Evolutionary conservation across 2,329 filamentous ascomycete species (phyloP).

Genomic region (Cercospora zeina): DNA sequence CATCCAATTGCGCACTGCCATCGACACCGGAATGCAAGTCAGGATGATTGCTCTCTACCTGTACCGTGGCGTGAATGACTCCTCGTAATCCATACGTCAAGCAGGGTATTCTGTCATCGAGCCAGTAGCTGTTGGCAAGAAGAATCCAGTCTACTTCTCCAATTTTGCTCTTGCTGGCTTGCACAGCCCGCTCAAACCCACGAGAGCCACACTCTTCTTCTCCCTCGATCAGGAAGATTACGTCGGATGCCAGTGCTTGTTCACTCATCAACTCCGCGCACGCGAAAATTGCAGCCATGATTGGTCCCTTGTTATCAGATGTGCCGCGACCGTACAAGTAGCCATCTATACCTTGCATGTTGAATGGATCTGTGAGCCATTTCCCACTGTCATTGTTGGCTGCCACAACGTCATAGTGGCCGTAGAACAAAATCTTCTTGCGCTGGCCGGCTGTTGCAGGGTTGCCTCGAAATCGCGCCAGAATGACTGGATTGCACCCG

Average conservation of each 20-base stretch:
- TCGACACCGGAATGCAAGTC: conserved; percentile 97
- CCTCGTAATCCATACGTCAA: conserved; percentile 91
- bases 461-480: conserved; percentile 81
- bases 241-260: conserved; percentile 80
- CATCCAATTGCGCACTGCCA: conserved; percentile 83
- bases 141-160: conserved; percentile 92
- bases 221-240: conserved; percentile 92
- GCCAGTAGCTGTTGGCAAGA: conserved; percentile 96
- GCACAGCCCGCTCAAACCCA: conserved; percentile 82
- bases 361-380: conserved; percentile 86
- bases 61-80: conserved; percentile 88
- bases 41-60: conserved; percentile 79
- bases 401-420: conserved; percentile 95
- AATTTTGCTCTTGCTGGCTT: conserved; percentile 76
- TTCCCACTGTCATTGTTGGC: conserved; percentile 79
- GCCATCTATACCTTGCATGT: conserved; percentile 83
- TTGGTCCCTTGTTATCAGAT: conserved; percentile 95
- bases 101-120: conserved; percentile 93
- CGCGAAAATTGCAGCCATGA: conserved; percentile 89
- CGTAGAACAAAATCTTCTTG: conserved; percentile 93
- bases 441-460: conserved; percentile 63
- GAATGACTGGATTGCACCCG: conserved; percentile 84
- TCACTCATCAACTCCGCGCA: conserved; percentile 84
- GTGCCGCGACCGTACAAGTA: conserved; percentile 95
- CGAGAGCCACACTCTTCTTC: conserved; percentile 94